Evolutionary conservation across 352 stramenopile genomes (phyloP), one percentile per base, ranked within the genome.

Genomic region (Phytophthora ramorum): DNA sequence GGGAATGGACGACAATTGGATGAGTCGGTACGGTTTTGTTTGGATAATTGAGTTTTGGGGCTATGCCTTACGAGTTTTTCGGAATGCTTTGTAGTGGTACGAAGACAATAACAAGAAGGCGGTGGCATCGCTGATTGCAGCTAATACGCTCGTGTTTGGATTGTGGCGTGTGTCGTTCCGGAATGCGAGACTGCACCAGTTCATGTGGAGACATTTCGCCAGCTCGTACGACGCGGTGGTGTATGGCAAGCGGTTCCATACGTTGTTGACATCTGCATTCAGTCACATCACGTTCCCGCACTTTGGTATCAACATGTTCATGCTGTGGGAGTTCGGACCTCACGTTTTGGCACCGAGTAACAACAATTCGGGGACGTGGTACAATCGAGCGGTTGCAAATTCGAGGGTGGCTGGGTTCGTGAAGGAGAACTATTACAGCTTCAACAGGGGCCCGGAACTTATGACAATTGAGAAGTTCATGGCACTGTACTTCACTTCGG

Each of bases 271-370:
- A 26, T 90, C 83, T 7, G 82, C 85, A 12, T 93, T 95, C 66
- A 95, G 87, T 66, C 87, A 95, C 57, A 91, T 93, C 41, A 93
- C 87, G 47, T 68, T 92, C 26, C 78, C 81, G 8, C 87, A 95
- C 56, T 91, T 93, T 50, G 83, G 66, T 32, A 89, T 93, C 73
- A 95, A 95, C 66, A 94, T 95, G 87, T 94, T 93, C 51, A 95
- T 95, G 87, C 67, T 95, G 53, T 95, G 87, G 87, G 80, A 95
- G 58, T 95, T 95, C 65, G 87, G 87, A 0, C 76, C 68, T 5
- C 75, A 89, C 19, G 74, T 93, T n/a, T 38, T 95, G 32, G 71
- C 83, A 19, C 73, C 83, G 38, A 76, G 63, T 47, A 87, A 86
- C 54, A 76, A 74, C 35, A 26, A 63, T 17, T 59, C 60, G 14